Evolutionary conservation across 805 yeast species (phyloP), one percentile per base, ranked within the genome.

Genomic region (Alloascoidea hylecoeti): DNA sequence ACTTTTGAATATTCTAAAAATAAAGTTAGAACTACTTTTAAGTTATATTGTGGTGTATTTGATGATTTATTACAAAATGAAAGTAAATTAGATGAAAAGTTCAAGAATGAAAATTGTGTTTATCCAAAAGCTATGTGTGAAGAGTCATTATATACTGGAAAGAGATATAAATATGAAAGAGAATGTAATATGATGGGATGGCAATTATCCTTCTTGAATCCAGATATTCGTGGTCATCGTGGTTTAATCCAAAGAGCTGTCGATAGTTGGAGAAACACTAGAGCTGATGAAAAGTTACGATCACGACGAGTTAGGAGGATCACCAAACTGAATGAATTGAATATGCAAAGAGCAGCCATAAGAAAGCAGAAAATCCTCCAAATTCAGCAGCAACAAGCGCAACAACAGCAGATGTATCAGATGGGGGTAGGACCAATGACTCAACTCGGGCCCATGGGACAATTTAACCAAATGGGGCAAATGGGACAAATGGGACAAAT

Each of bases 211-310:
- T 56, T 50, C 48, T 49, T 56, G 28, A 68, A 68, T 43, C 64
- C 69, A 0, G 55, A 55, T 16, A 51, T 69, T n/a, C 56, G 63
- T 17, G 51, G 51, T 35, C 61, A 63, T 18, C 54, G 70, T 17
- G 74, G 74, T 1, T 48, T 69, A 13, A 58, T 66, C 13, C 74
- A 68, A 45, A 54, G 73, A 18, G 73, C 74, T 1, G 74, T 68
- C 13, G 74, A 68, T 42, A 54, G 64, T 4, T 69, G 70, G 70
- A 55, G 74, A 44, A 68, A 68, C 47, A 60, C 70, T 3, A 55
- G 67, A 43, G 48, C 53, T 5, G 68, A 67, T 38, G 56, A 57
- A 14, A 50, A 55, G 3, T 49, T 58, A 35, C 52, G 70, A 37
- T 56, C 63, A n/a, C 59, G 73, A 35, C 53, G 72, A 33, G 69